Evolutionary conservation across 306 rosid species (phyloP).

Genomic region (Cicer pinnatifidum): DNA sequence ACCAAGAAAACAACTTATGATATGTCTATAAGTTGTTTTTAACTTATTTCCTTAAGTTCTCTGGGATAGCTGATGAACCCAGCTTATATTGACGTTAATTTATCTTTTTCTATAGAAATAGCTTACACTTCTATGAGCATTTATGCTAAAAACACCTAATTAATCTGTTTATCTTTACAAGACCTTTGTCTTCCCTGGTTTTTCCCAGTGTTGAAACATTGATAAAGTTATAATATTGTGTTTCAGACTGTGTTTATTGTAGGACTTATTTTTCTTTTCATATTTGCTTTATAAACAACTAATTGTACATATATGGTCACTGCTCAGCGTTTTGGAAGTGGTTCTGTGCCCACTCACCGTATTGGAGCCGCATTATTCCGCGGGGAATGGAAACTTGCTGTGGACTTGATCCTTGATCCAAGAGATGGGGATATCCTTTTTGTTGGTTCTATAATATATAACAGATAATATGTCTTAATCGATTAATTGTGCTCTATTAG

Average conservation of each 20-base stretch:
- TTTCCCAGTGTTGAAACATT: constrained; percentile 1
- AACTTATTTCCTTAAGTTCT: too few species aligned
- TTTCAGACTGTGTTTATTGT: constrained; percentile 24
- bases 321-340: constrained; percentile 91
- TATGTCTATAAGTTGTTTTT: too few species aligned
- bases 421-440: constrained; percentile 99
- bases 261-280: constrained; percentile 2
- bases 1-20: too few species aligned
- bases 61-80: too few species aligned
- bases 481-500: constrained; percentile 43
- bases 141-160: too few species aligned
- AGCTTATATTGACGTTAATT: too few species aligned
- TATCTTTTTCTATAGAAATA: too few species aligned
- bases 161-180: too few species aligned
- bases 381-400: constrained; percentile 88
- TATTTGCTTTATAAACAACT: constrained; percentile 37
- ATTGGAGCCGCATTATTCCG: constrained; percentile 79
- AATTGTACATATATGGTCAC: constrained; percentile 48
- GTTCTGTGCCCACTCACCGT: constrained; percentile 86
- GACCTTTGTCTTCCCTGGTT: neutral
- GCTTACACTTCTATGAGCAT: too few species aligned
- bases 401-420: constrained; percentile 92
- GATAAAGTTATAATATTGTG: neutral
- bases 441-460: constrained; percentile 29
- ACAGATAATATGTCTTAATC: constrained; percentile 34